Base-by-base conservation (phyloP, 2,329 filamentous ascomycete genomes). In the Diatrype stigma region DNA sequence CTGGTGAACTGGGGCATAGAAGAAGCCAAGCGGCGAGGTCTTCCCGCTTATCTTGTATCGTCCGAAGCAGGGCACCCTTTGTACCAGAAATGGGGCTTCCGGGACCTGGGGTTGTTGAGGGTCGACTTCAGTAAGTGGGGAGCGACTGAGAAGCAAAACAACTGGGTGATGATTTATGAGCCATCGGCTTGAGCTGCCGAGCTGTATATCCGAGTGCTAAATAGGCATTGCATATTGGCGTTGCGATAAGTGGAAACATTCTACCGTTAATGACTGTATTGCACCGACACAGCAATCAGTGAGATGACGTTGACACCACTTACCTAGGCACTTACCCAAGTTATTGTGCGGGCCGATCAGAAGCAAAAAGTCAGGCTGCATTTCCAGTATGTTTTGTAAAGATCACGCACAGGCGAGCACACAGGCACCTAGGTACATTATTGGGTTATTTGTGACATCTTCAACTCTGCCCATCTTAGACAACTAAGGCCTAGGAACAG, bases 71-170 rank as follows among this genome's bases (percentile, higher is more conserved):
- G 66, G 12, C 63, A 67, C 26, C 55, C 59, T 10, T 37, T 75
- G 42, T 75, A 75, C 51, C 49, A 62, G 51, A 72, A 65, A 47
- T 64, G 64, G 44, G 70, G 71, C 2, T 75, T 75, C 51, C 62
- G 64, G 26, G 69, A 73, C 28, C 45, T 68, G 28, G 65, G 66
- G 46, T 45, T 45, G n/a, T n/a, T 59, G 6, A 49, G 46, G 10
- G 30, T 64, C 2, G 65, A 70, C 46, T 53, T 66, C 45, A 63
- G 61, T 47, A 60, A 58, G 51, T 70, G 64, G 65, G 67, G 67
- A 2, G 50, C 61, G 2, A 55, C 61, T 40, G 52, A 55, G 17
- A 53, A 51, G 11, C 59, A 61, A 45, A 52, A 51, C 14, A 58
- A 46, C 0, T 67, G 60, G 58, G 58, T 56, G 17, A 67, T 67